Conservation (phyloP, 2,329 filamentous ascomycete genomes). For the Apiospora aurea region DNA sequence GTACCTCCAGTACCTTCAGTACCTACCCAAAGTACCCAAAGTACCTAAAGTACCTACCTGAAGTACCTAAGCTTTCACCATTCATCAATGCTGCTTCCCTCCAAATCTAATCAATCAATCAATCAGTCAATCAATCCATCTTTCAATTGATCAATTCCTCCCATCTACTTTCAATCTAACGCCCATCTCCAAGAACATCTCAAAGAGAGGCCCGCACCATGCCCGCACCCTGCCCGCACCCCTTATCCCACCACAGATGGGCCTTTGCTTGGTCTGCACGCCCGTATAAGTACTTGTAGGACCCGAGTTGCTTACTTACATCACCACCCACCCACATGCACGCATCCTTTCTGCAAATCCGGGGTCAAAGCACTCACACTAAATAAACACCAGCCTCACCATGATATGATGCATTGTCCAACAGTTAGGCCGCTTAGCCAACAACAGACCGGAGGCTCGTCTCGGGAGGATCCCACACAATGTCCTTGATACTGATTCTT, state of each 20-base stretch:
- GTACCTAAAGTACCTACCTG: too few species aligned
- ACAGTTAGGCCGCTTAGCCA: background rate
- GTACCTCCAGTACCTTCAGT: too few species aligned
- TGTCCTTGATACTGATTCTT: conserved; percentile 42
- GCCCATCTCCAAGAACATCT: background rate
- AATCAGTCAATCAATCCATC: conserved; percentile 1
- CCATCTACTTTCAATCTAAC: too few species aligned
- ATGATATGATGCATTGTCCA: background rate
- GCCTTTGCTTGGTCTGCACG: background rate
- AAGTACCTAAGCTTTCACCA: background rate
- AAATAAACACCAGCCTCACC: too few species aligned
- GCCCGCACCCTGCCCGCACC: background rate
- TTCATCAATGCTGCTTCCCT: background rate
- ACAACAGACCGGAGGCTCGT: conserved; percentile 33
- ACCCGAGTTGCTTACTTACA: background rate
- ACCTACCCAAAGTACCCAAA: too few species aligned
- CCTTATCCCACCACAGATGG: background rate
- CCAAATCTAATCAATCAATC: conserved; percentile 13
- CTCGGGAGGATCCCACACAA: conserved; percentile 49
- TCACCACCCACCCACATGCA: background rate
- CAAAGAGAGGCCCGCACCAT: background rate
- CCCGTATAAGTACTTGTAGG: too few species aligned
- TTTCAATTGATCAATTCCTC: too few species aligned
- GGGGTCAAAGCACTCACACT: background rate
- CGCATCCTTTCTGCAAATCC: background rate